Evolutionary conservation across 108 stramenopile genomes (phyloP).

Genomic region (Conticribra guillardii): DNA sequence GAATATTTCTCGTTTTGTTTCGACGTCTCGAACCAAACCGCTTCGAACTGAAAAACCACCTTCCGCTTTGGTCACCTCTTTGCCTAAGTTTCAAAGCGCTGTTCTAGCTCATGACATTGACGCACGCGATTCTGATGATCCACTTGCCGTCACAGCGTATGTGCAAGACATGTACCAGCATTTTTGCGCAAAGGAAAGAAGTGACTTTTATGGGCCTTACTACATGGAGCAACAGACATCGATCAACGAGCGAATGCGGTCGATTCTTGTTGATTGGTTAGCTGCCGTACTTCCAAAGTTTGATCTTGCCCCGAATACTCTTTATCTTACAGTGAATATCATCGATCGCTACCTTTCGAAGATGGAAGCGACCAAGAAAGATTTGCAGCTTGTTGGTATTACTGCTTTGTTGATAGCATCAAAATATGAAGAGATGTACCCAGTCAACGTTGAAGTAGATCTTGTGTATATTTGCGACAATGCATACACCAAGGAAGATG

Average conservation of each 20-base stretch:
- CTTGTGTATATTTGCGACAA: slow-evolving; percentile 84
- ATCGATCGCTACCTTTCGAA: slow-evolving; percentile 84
- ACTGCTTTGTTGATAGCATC: slow-evolving; percentile 83
- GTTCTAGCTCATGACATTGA: slow-evolving; percentile 75
- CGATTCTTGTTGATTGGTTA: slow-evolving; percentile 94
- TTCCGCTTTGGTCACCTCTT: too few relatives aligned
- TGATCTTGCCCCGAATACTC: slow-evolving; percentile 78
- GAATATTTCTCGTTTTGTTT: too few relatives aligned
- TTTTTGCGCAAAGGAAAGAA: slow-evolving; percentile 68
- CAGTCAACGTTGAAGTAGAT: slow-evolving; percentile 76
- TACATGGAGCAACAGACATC: slow-evolving; percentile 79
- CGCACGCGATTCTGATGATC: slow-evolving; percentile 72
- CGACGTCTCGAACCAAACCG: too few relatives aligned
- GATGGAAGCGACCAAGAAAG: slow-evolving; percentile 59
- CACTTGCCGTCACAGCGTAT: slow-evolving; percentile 78
- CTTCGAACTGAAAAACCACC: too few relatives aligned
- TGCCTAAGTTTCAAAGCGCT: slow-evolving; percentile 33
- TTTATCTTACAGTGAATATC: slow-evolving; percentile 88
- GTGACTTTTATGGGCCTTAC: slow-evolving; percentile 53
- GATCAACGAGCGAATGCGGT: slow-evolving; percentile 86
- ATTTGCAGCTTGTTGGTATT: slow-evolving; percentile 91
- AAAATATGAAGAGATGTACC: slow-evolving; percentile 96
- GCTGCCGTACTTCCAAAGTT: slow-evolving; percentile 91
- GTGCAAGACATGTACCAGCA: slow-evolving; percentile 86
- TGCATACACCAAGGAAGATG: slow-evolving; percentile 61